Conservation (phyloP, 148 eudicot species). For the Nyssa sinensis region DNA sequence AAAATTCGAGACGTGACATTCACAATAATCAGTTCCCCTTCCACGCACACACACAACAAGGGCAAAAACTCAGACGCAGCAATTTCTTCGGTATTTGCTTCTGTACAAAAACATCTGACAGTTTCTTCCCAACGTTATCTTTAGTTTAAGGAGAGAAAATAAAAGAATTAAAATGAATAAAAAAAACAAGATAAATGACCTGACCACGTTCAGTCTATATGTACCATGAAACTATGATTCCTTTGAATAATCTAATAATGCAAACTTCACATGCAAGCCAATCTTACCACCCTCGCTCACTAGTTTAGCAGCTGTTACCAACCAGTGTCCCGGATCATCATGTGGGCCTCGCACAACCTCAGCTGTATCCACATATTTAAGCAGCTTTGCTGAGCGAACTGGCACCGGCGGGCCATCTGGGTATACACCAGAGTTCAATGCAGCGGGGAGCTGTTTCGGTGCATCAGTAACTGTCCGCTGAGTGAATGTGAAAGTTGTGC, state of each 20-base stretch:
- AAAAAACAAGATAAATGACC: background rate
- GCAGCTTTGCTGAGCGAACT: conserved; percentile 52
- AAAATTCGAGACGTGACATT: too few relatives aligned
- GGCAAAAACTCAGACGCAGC: too few relatives aligned
- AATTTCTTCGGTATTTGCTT: background rate
- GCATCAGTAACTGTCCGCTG: conserved; percentile 44
- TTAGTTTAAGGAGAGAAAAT: background rate
- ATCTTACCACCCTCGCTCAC: conserved; percentile 77
- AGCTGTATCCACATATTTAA: conserved; percentile 59
- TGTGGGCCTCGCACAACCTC: conserved; percentile 85
- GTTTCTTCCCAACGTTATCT: background rate
- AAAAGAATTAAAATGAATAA: background rate
- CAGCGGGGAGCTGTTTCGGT: conserved; percentile 61
- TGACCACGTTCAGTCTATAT: conserved; percentile 11
- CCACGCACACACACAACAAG: too few relatives aligned
- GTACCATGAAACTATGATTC: conserved; percentile 35
- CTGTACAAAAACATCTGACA: conserved; percentile 4
- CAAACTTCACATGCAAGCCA: conserved; percentile 81
- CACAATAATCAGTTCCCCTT: too few relatives aligned
- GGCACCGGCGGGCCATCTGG: conserved; percentile 93
- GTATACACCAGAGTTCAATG: conserved; percentile 81
- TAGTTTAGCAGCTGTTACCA: conserved; percentile 86
- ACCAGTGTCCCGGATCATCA: conserved; percentile 91
- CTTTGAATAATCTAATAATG: conserved; percentile 61
- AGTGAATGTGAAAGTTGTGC: conserved; percentile 80